Evolutionary conservation across 768 basidiomycete genomes (phyloP).

Genomic region (Amanita rimosa): DNA sequence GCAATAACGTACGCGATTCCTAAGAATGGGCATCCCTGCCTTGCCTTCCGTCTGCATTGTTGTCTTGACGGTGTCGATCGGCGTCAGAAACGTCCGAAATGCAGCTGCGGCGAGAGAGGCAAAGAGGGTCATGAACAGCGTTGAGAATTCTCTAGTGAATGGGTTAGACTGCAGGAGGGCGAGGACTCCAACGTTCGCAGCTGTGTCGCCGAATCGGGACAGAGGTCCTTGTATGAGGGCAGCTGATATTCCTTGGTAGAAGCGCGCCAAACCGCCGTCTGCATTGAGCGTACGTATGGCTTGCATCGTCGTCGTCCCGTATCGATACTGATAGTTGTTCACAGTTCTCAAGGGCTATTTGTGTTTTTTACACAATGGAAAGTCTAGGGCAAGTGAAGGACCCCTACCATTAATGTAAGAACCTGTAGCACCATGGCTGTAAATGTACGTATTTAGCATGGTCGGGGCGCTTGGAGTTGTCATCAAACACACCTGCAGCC

Average conservation of each 20-base stretch:
- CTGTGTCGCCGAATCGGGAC: slow-evolving; percentile 89
- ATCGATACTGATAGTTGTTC: slow-evolving; percentile 96
- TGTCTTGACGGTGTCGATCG: slow-evolving; percentile 91
- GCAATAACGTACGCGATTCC: slow-evolving; percentile 37
- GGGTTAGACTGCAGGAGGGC: slow-evolving; percentile 73
- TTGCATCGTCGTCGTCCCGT: slow-evolving; percentile 62
- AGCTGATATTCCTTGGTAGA: slow-evolving; percentile 79
- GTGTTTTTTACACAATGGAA: not conserved
- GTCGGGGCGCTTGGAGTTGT: not conserved
- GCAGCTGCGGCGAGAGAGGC: slow-evolving; percentile 69
- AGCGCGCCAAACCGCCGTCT: slow-evolving; percentile 75
- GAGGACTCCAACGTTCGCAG: slow-evolving; percentile 86
- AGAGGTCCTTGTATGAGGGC: slow-evolving; percentile 82
- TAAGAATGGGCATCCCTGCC: slow-evolving; percentile 54
- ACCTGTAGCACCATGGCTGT: slow-evolving; percentile 93
- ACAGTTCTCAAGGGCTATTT: slow-evolving; percentile 76
- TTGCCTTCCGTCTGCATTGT: slow-evolving; percentile 88
- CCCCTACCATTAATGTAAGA: slow-evolving; percentile 64
- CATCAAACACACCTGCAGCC: slow-evolving; percentile 49
- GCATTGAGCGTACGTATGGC: slow-evolving; percentile 58
- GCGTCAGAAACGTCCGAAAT: slow-evolving; percentile 88
- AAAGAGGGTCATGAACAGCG: slow-evolving; percentile 64
- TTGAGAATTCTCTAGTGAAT: slow-evolving; percentile 53
- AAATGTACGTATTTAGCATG: not conserved
- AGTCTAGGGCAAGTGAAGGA: not conserved